Conservation (phyloP, 1,284 basidiomycete genomes). For the Mycosarcoma maydis region DNA sequence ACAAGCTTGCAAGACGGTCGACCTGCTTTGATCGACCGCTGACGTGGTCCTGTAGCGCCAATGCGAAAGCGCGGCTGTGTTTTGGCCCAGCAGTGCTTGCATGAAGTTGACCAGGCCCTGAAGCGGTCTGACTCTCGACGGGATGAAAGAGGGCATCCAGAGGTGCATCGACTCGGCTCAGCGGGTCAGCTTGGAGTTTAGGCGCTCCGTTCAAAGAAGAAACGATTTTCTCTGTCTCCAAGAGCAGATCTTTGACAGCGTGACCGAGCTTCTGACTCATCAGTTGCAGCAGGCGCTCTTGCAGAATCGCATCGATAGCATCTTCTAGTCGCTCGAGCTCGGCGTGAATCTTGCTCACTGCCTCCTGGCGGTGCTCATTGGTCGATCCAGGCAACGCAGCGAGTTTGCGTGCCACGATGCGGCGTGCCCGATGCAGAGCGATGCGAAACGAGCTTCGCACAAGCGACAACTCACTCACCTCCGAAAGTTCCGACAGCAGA, state of each 20-base stretch:
- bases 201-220: not conserved
- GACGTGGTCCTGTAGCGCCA: conserved; percentile 21
- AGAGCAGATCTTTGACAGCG: conserved; percentile 19
- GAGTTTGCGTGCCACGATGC: conserved; percentile 25
- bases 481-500: conserved; percentile 18
- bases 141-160: conserved; percentile 25
- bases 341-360: conserved; percentile 4
- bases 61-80: conserved; percentile 10
- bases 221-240: conserved; percentile 5
- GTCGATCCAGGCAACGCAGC: not conserved
- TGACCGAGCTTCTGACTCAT: conserved; percentile 18
- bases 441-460: conserved; percentile 22
- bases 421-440: conserved; percentile 17
- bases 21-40: conserved; percentile 27
- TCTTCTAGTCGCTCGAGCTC: conserved; percentile 22
- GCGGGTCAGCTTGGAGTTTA: not conserved
- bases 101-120: too few relatives aligned
- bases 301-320: conserved; percentile 21
- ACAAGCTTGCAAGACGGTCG: conserved; percentile 23
- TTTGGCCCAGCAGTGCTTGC: too few relatives aligned
- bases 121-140: conserved; percentile 2
- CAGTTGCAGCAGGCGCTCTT: conserved; percentile 23
- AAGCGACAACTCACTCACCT: conserved; percentile 21
- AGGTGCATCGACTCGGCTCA: conserved; percentile 7
- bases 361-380: conserved; percentile 6